Conservation (phyloP, 139 green algal genomes). For the Tetraselmis striata region DNA sequence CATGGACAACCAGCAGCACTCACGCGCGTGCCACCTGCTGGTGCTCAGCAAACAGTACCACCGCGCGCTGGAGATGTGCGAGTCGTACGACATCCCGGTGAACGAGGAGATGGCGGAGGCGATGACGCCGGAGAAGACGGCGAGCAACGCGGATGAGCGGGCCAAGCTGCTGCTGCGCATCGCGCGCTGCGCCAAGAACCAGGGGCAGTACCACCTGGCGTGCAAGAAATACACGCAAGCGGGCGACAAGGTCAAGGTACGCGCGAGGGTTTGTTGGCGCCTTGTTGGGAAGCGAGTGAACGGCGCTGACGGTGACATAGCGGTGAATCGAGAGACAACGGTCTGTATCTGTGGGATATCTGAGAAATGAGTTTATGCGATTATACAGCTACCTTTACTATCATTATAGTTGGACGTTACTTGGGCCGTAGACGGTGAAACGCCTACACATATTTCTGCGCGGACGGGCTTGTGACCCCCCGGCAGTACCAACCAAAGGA, state of each 20-base stretch:
- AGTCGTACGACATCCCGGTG: neutral
- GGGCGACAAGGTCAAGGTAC: slow-evolving; percentile 59
- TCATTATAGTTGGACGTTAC: too few relatives aligned
- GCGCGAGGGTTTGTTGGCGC: too few relatives aligned
- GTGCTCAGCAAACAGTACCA: neutral
- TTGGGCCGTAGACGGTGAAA: too few relatives aligned
- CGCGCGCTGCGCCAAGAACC: slow-evolving; percentile 53
- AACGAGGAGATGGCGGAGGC: slow-evolving; percentile 62
- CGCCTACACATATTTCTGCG: too few relatives aligned
- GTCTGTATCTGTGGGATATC: too few relatives aligned
- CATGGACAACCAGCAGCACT: slow-evolving; percentile 21
- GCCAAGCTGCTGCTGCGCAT: slow-evolving; percentile 42
- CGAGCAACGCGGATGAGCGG: slow-evolving; percentile 32
- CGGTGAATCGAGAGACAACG: too few relatives aligned
- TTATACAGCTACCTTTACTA: too few relatives aligned
- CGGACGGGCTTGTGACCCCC: too few relatives aligned
- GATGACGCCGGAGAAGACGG: slow-evolving; percentile 54
- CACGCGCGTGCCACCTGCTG: slow-evolving; percentile 6
- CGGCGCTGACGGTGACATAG: too few relatives aligned
- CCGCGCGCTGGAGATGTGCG: neutral
- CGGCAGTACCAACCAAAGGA: too few relatives aligned
- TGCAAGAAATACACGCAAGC: slow-evolving; percentile 83
- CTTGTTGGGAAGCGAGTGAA: too few relatives aligned
- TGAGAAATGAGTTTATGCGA: too few relatives aligned
- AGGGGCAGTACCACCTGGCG: slow-evolving; percentile 70